Evolutionary conservation across 306 rosid species (phyloP), one percentile per base, ranked within the genome.

Genomic region (Lathyrus tuberosus): DNA sequence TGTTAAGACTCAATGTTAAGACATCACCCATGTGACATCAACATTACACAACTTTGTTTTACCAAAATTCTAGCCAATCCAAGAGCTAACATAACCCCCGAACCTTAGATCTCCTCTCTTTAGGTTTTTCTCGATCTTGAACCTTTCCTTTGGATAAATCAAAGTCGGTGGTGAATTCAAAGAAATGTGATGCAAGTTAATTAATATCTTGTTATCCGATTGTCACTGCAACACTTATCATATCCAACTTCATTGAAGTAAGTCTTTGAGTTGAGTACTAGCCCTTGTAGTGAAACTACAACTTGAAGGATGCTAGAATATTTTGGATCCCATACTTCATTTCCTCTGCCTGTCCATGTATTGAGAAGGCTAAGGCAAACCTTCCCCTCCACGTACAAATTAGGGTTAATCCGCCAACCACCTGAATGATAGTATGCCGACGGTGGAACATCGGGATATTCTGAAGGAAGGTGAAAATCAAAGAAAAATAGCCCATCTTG

Each of bases 401-500:
- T 94, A 24, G 99, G 99, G 78, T 94, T 94, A 77, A 94, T 84
- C 41, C 99, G 91, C 99, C 97, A 91, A 56, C 99, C 99, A 69
- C 99, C 99, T 51, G 99, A 95, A 76, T 95, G 97, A 86, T 95
- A 95, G 81, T 95, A 89, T 33, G 95, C 99, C 47, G 97, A 87
- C 12, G 95, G 99, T 43, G 99, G 99, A 83, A 90, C 88, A 70
- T 95, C 97, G 17, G 99, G 99, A 77, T 91, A 95, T 78, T 91
- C 99, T 10, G 88, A 86, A 3, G 99, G 97, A 76, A 95, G 99
- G 86, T 91, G 91, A 86, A 95, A 95, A 81, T 95, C 99, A 68
- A 95, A 95, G 93, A 91, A 87, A 81, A 95, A 95, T 61, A 95
- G 92, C 46, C 99, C 99, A 78, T 95, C 99, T 86, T 95, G 99